phyloP scores from a whole-genome alignment of 169 alveolate species.

The Toxoplasma gondii region DNA sequence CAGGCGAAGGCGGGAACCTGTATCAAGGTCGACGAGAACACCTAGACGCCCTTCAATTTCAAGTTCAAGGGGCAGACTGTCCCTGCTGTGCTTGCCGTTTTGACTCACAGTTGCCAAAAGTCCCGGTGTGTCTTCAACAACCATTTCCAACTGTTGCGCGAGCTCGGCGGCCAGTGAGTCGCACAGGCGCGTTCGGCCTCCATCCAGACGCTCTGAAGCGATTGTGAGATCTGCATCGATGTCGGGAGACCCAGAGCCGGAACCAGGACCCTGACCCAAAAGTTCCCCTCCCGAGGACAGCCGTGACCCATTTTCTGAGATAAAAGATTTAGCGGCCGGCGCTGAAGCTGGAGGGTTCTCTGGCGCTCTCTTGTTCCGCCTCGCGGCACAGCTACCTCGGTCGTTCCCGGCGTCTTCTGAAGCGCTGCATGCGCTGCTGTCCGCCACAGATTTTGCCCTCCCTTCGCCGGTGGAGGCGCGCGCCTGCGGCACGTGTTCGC shows the following conservation, averaged over 20 bases:
- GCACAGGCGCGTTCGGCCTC: background rate
- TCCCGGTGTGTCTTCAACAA: background rate
- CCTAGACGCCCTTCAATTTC: constrained; percentile 38
- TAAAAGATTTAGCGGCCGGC: too few species aligned
- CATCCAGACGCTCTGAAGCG: constrained; percentile 19
- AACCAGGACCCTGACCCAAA: too few species aligned
- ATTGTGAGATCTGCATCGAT: background rate
- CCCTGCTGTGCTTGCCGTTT: background rate
- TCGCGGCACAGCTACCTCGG: too few species aligned
- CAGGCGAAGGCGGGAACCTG: background rate
- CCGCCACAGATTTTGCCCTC: too few species aligned
- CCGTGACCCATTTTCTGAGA: too few species aligned
- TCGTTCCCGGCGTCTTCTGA: too few species aligned
- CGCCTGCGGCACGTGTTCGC: too few species aligned
- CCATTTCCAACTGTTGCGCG: constrained; percentile 27
- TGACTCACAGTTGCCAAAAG: background rate
- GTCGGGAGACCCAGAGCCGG: background rate
- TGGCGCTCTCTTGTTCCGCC: too few species aligned
- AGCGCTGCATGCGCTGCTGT: too few species aligned
- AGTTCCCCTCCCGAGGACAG: too few species aligned
- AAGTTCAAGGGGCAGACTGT: constrained; percentile 1
- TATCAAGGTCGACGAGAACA: background rate
- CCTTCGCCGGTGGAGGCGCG: too few species aligned
- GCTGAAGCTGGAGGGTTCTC: too few species aligned
- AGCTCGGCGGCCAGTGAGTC: constrained; percentile 4